Evolutionary conservation across 1,139 yeast species (phyloP).

Genomic region (Pichia sp.): DNA sequence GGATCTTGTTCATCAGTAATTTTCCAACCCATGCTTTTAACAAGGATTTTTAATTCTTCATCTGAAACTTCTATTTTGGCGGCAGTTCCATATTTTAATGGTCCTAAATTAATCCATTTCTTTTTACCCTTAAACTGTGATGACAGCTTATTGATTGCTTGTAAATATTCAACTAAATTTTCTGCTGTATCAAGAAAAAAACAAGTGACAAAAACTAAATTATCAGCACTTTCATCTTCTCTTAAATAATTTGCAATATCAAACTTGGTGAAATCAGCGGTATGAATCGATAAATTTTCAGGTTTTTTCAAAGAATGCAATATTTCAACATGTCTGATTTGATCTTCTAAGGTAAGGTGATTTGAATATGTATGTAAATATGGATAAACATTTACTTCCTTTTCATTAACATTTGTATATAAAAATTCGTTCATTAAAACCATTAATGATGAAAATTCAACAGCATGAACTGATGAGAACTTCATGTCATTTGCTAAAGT

Average conservation of each 20-base stretch:
- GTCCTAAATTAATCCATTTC: slow-evolving; percentile 79
- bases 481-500: slow-evolving; percentile 39
- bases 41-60: slow-evolving; percentile 50
- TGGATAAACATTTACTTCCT: slow-evolving; percentile 43
- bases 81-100: slow-evolving; percentile 82
- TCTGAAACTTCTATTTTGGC: slow-evolving; percentile 69
- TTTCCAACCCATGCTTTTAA: slow-evolving; percentile 58
- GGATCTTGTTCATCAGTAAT: slow-evolving; percentile 37
- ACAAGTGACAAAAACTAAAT: slow-evolving; percentile 59
- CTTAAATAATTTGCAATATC: slow-evolving; percentile 24
- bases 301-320: slow-evolving; percentile 36
- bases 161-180: slow-evolving; percentile 65
- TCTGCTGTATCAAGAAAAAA: slow-evolving; percentile 88
- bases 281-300: slow-evolving; percentile 40
- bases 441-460: slow-evolving; percentile 73
- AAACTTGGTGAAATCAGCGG: slow-evolving; percentile 63
- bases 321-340: slow-evolving; percentile 43
- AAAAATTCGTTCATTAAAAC: slow-evolving; percentile 54
- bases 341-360: slow-evolving; percentile 45
- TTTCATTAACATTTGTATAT: slow-evolving; percentile 26
- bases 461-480: slow-evolving; percentile 50
- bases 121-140: slow-evolving; percentile 30
- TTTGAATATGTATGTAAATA: slow-evolving; percentile 72
- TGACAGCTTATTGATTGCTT: slow-evolving; percentile 47
- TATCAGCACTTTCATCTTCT: slow-evolving; percentile 30